Evolutionary conservation across 257 asterid genomes (phyloP), one percentile per base, ranked within the genome.

Genomic region (Linderniella brevidens): DNA sequence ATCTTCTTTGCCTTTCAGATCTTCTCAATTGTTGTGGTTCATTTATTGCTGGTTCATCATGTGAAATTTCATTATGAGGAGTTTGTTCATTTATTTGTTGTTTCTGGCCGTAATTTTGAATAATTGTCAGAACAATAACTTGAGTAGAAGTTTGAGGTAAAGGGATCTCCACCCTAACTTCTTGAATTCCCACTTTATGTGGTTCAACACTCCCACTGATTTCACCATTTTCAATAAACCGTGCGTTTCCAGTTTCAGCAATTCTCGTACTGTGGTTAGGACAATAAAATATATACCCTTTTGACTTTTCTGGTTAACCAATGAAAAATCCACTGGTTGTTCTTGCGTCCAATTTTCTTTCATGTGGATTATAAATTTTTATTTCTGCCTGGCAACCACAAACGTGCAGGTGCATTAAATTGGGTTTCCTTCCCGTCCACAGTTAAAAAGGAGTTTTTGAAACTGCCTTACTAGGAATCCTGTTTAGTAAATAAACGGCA

Each of bases 261-360:
- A 45, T 45, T 45, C 49, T 15, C 9, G 49, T 6, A 46, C 37
- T 46, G 29, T 46, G 51, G 37, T 46, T 46, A 18, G 51, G 51
- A 19, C 51, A 46, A 46, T 46, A 19, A 48, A 48, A 48, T n/a
- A 25, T 32, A 48, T 48, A 37, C 55, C 55, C 44, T 16, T 36
- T 35, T 1, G 29, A 50, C 11, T 48, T 50, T 0, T 50, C 19
- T 15, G 46, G 55, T 4, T 50, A 50, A 4, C 35, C 14, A 35
- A 50, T 13, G 14, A 35, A 49, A 5, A 2, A 32, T 1, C 42
- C 54, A 32, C 10, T 35, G 0, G 11, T 7, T 0, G 35, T 37
- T 37, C 55, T 14, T 7, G 16, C 37, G 6, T 49, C 25, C 8
- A 29, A 8, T 10, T 36, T 37, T 11, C 35, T 50, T 48, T 48